phyloP scores from a whole-genome alignment of 179 eudicot species.

The Silene noctiflora region DNA sequence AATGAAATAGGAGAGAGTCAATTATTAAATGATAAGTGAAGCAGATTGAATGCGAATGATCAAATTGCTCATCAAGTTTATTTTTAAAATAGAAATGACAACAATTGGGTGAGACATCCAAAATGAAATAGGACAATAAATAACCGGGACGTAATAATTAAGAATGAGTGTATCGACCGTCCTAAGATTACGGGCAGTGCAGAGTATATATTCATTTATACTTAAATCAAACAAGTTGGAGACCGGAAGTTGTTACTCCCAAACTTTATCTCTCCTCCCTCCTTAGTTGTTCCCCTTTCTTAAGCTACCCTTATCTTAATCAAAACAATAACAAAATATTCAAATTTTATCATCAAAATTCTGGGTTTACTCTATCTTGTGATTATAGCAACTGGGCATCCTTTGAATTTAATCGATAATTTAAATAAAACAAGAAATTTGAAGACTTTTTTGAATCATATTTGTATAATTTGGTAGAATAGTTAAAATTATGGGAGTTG shows the following conservation, averaged over 20 bases:
- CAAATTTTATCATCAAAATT: background rate
- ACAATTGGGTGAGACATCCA: too few species aligned
- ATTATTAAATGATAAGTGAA: too few species aligned
- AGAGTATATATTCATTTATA: background rate
- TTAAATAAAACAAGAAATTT: too few species aligned
- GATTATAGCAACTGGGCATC: background rate
- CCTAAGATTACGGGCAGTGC: background rate
- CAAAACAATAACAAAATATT: too few species aligned
- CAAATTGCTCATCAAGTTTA: too few species aligned
- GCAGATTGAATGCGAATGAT: too few species aligned
- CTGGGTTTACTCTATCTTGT: conserved; percentile 8
- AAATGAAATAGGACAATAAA: too few species aligned
- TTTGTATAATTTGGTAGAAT: background rate
- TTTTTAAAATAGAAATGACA: too few species aligned
- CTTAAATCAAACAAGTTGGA: background rate
- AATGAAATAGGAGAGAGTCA: too few species aligned
- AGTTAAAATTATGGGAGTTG: conserved; percentile 24
- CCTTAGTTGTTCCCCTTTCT: background rate
- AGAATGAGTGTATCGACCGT: background rate
- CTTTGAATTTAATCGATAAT: background rate
- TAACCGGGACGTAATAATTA: too few species aligned
- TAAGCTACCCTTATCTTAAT: conserved; percentile 5
- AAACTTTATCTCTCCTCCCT: background rate
- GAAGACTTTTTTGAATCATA: background rate
- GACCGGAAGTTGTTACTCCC: background rate